Base-by-base conservation (phyloP, 2,329 filamentous ascomycete genomes). In the Trichoderma afroharzianum region DNA sequence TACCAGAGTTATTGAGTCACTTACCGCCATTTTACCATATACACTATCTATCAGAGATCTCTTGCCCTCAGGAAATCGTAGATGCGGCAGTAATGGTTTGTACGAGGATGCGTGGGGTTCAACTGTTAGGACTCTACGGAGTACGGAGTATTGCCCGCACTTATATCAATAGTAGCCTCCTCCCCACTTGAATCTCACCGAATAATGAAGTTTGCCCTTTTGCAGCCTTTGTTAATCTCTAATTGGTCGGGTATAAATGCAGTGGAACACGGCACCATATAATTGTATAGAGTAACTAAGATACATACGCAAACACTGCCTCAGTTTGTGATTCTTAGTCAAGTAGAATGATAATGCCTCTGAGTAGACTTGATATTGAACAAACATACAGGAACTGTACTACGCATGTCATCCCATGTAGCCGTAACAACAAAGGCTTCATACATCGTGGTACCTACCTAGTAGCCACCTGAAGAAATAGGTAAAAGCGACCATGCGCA, bases 21-120 rank as follows among this genome's bases (percentile, higher is more conserved):
- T 74, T 71, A 78, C 77, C 36, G 77, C 74, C 77, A 79, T 71
- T 12, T 50, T 71, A 1, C 15, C 8, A 33, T 1, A n/a, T 18
- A 32, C 26, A 43, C 15, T 55, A 21, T 14, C 15, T 55, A 21
- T 14, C 5, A 58, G 11, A 30, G 5, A 4, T 4, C 3, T 43
- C 6, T 28, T 43, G n/a, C 12, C 6, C n/a, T 47, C 18, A 43
- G 1, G 2, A 53, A 53, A 32, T 6, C 18, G 33, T 26, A 59
- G 24, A 53, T 26, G 36, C 7, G 15, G 39, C 9, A 32, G 55
- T n/a, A 50, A 3, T 50, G 12, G 36, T n/a, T 3, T 21, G 1
- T 6, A 11, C 3, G n/a, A 30, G 11, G n/a, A 33, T 33, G 12
- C 18, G 32, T 57, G 57, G 57, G 30, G 50, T 39, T 64, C 18